Percentiles rank a stretch among this genome's conserved stretches.
Conservation (phyloP, 176 grass and related monocot genomes). For the Oryza glumipatula region DNA sequence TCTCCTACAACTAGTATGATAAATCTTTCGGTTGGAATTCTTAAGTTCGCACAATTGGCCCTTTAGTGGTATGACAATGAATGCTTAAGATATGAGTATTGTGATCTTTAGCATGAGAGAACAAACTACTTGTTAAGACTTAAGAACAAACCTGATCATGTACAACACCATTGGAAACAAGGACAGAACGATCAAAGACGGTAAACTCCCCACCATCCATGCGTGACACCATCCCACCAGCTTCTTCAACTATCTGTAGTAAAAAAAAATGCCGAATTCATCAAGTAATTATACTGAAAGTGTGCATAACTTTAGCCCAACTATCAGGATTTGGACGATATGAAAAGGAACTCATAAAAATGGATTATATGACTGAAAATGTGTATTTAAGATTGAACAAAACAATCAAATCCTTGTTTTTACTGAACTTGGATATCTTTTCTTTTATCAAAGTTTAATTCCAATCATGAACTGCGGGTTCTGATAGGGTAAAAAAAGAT, state of each 20-base stretch:
- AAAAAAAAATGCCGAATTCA: not conserved
- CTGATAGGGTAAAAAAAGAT: not conserved
- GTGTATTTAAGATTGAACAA: not conserved
- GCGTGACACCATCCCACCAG: slow-evolving; percentile 80
- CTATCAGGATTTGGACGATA: not conserved
- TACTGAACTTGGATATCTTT: not conserved
- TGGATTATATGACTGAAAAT: slow-evolving; percentile 22
- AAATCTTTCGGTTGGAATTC: not conserved
- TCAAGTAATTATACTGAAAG: slow-evolving; percentile 36
- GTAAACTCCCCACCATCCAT: slow-evolving; percentile 93
- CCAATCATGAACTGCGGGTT: not conserved
- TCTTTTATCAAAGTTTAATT: not conserved
- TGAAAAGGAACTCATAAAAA: slow-evolving; percentile 2
- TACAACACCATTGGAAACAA: slow-evolving; percentile 79
- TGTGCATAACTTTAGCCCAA: not conserved
- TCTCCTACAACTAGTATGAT: not conserved
- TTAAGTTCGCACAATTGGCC: not conserved
- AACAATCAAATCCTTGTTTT: not conserved
- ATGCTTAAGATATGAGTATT: slow-evolving; percentile 5
- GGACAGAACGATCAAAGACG: slow-evolving; percentile 92
- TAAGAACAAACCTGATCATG: slow-evolving; percentile 70
- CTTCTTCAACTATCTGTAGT: slow-evolving; percentile 92
- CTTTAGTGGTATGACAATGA: not conserved
- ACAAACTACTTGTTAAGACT: slow-evolving; percentile 6
- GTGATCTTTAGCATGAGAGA: slow-evolving; percentile 2